Conservation (phyloP, 208 protist species). For the Vickermania ingenoplastis region DNA sequence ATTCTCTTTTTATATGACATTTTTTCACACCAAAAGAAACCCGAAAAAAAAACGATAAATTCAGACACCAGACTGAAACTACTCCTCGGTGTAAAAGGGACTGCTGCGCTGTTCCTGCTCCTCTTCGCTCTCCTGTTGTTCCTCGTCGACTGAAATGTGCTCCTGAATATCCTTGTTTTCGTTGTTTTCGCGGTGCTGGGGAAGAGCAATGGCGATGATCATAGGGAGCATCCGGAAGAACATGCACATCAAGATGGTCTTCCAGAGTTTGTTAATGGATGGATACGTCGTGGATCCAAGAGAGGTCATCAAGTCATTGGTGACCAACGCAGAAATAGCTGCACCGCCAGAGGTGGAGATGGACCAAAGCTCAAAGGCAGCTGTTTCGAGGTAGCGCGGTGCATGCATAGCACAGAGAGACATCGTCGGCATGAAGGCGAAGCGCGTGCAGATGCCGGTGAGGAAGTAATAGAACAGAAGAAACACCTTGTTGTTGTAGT, state of each 20-base stretch:
- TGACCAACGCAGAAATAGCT: constrained; percentile 21
- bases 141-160: too few species aligned
- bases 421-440: constrained; percentile 45
- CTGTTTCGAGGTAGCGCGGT: constrained; percentile 39
- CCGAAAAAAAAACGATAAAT: too few species aligned
- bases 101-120: too few species aligned
- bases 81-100: too few species aligned
- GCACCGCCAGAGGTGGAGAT: constrained; percentile 23
- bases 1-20: too few species aligned
- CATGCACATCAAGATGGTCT: constrained; percentile 13
- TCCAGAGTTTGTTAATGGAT: constrained; percentile 5
- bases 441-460: constrained; percentile 26
- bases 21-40: too few species aligned
- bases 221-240: constrained; percentile 17
- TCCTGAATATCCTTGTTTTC: too few species aligned
- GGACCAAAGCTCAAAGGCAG: constrained; percentile 36
- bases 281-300: constrained; percentile 6
- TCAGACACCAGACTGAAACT: too few species aligned
- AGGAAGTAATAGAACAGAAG: too few species aligned
- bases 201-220: constrained; percentile 10
- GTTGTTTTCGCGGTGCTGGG: too few species aligned
- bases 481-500: too few species aligned
- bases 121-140: too few species aligned
- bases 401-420: constrained; percentile 33
- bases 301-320: constrained; percentile 10